Evolutionary conservation across 257 asterid species (phyloP).

Genomic region (Solanum ossicruentum): DNA sequence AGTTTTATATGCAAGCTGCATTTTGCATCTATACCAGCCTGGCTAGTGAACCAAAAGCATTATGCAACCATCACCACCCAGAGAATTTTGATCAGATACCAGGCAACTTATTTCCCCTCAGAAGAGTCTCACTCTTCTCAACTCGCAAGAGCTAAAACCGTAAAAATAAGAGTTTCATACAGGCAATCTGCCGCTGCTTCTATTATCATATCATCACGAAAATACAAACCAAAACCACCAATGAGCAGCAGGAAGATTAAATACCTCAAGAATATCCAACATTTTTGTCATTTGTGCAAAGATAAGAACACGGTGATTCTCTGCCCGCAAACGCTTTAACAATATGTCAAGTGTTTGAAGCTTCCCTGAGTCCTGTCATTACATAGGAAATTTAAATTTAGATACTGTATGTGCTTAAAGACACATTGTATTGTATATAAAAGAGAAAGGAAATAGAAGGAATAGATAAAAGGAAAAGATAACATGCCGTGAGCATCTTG

Average conservation of each 20-base stretch:
- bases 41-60: neutral
- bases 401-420: neutral
- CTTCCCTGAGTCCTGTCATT: constrained; percentile 91
- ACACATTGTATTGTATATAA: neutral
- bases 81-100: neutral
- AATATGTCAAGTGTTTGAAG: constrained; percentile 90
- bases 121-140: neutral
- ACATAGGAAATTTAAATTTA: neutral
- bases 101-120: neutral
- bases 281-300: constrained; percentile 98
- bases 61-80: neutral
- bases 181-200: neutral
- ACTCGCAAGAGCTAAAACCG: neutral
- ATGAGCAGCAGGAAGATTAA: neutral
- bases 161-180: neutral
- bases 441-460: neutral
- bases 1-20: neutral
- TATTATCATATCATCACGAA: neutral
- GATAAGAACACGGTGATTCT: constrained; percentile 83
- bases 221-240: neutral
- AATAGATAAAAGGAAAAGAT: neutral
- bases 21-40: neutral
- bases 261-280: constrained; percentile 93
- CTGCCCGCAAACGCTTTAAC: constrained; percentile 79
- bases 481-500: constrained; percentile 81